A percentile compares a stretch with the other conserved stretches of the same genome.
phyloP scores from a whole-genome alignment of 805 yeast species.

The Saturnispora bothae region DNA sequence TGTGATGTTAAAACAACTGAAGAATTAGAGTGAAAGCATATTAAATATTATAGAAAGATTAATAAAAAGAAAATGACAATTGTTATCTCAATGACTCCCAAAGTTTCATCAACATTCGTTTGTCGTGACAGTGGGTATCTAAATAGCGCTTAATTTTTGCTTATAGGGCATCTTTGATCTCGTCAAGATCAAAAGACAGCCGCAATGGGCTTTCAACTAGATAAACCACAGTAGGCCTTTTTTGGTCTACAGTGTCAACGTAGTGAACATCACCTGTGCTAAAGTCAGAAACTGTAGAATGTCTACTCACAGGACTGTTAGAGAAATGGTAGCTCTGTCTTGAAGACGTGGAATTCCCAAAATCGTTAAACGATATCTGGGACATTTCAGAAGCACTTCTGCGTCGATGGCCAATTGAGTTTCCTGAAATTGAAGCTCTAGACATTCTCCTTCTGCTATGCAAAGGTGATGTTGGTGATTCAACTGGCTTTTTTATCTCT shows the following conservation, averaged over 20 bases:
- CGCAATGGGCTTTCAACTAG: slow-evolving; percentile 1
- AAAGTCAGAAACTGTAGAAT: not conserved
- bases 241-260: not conserved
- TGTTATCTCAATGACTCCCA: too few species aligned
- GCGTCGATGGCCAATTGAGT: slow-evolving; percentile 4
- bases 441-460: slow-evolving; percentile 4
- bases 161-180: too few species aligned
- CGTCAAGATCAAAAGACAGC: not conserved
- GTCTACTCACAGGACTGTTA: not conserved
- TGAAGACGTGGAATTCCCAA: not conserved
- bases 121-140: too few species aligned
- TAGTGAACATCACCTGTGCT: not conserved
- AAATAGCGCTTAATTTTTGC: too few species aligned
- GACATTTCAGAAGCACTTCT: not conserved
- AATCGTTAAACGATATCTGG: not conserved
- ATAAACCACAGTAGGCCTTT: slow-evolving; percentile 1
- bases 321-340: not conserved
- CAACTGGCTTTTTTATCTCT: not conserved
- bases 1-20: too few species aligned
- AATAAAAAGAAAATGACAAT: too few species aligned
- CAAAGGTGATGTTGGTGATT: too few species aligned
- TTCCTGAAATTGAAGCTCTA: slow-evolving; percentile 3
- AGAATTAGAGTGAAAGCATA: too few species aligned
- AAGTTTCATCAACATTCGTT: too few species aligned
- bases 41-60: too few species aligned